Evolutionary conservation across 2,329 filamentous ascomycete species (phyloP), one percentile per base, ranked within the genome.

Genomic region (Neoarthrinium moseri): DNA sequence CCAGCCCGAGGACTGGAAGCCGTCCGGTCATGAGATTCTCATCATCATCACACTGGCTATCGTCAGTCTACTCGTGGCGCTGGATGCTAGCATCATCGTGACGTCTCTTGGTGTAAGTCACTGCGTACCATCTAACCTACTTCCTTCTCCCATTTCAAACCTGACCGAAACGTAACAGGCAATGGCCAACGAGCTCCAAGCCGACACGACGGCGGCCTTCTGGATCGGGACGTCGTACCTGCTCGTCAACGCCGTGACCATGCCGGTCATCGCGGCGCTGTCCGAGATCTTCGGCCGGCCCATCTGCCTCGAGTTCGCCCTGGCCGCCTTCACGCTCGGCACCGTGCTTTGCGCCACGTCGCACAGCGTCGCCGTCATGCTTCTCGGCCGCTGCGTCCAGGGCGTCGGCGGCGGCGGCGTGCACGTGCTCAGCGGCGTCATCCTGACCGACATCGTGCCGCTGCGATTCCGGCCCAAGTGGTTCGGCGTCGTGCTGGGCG

Each of bases 371-470:
- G 41, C 48, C 5, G 51, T 61, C n/a, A 53, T 69, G 15, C 59
- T 69, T 6, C 54, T 54, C 10, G 66, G 66, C 1, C 57, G 66
- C 4, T 56, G 59, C 1, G 35, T 69, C 8, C 66, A 69, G 47
- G 66, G 66, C 6, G 55, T 68, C 10, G 66, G 66, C 5, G 66
- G 62, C 11, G 66, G 66, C 4, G 66, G 66, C 21, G 62, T 69
- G 43, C 61, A 67, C 29, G 62, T 66, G 7, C 54, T 69, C 30
- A 56, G 56, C 15, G 56, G 66, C 36, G 61, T 69, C 36, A 65
- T 68, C 46, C 62, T 68, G 30, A 62, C 66, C 11, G 67, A 70
- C 26, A 65, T 70, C 33, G 65, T 69, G 4, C 68, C 67, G 1
- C 55, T 70, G n/a, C 51, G 66, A 4, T 60, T 66, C 35, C 57